These are phyloP conservation scores for Kalaharituber pfeilii DNA, from an alignment of 2,329 filamentous ascomycete species.

Conservation along the genomic window DNA sequence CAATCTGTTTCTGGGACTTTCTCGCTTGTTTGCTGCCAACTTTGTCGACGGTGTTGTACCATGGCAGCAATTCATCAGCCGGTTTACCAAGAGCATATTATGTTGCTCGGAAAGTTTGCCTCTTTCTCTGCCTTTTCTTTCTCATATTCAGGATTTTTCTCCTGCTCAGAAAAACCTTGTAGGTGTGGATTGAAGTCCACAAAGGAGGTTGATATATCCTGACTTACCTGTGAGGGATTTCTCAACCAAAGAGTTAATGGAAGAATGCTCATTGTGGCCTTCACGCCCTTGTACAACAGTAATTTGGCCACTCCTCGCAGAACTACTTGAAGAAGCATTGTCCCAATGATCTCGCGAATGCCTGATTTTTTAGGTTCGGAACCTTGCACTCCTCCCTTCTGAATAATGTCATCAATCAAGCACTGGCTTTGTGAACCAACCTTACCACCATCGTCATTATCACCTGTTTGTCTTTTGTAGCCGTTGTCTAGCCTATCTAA, in stretches of 20 bases:
- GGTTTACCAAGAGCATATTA: constrained; percentile 34
- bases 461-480: too few species aligned
- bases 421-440: too few species aligned
- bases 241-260: constrained; percentile 20
- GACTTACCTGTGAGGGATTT: constrained; percentile 39
- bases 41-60: constrained; percentile 22
- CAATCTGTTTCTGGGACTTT: constrained; percentile 46
- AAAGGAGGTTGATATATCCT: constrained; percentile 69
- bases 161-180: constrained; percentile 26
- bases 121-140: constrained; percentile 49
- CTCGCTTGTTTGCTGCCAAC: constrained; percentile 25
- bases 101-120: constrained; percentile 40
- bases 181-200: constrained; percentile 27
- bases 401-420: too few species aligned
- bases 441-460: too few species aligned
- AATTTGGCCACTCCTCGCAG: constrained; percentile 20
- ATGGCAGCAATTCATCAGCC: constrained; percentile 27
- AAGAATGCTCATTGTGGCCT: not conserved
- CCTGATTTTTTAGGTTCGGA: too few species aligned
- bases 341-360: too few species aligned
- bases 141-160: constrained; percentile 41
- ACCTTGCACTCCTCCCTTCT: too few species aligned
- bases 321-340: too few species aligned
- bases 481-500: too few species aligned
- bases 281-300: constrained; percentile 4